Evolutionary conservation across 129 eudicot genomes (phyloP).

Genomic region (Kitagawia praeruptora): DNA sequence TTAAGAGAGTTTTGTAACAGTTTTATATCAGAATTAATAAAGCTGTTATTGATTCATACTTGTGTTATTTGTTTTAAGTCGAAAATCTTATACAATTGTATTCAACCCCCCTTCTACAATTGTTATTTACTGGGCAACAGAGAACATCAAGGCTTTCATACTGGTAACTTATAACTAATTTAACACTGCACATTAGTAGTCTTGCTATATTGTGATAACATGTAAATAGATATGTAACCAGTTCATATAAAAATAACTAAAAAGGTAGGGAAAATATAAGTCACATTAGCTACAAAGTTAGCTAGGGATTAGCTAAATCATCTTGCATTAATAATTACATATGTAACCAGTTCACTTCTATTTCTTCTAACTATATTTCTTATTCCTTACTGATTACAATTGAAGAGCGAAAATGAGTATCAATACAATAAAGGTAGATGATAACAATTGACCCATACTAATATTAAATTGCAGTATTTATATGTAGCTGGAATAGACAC

Average conservation of each 20-base stretch:
- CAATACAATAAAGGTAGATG: not conserved
- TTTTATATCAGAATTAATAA: too few relatives aligned
- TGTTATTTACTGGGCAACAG: too few relatives aligned
- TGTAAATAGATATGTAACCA: too few relatives aligned
- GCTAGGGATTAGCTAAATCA: not conserved
- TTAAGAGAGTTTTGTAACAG: too few relatives aligned
- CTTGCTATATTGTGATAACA: not conserved
- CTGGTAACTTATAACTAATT: not conserved
- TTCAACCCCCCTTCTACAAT: too few relatives aligned
- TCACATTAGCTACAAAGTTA: too few relatives aligned
- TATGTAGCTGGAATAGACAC: not conserved
- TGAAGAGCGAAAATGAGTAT: not conserved
- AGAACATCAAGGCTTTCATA: constrained; percentile 60
- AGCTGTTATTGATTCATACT: too few relatives aligned
- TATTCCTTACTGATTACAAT: not conserved
- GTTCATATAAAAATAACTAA: too few relatives aligned
- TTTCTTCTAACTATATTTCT: too few relatives aligned
- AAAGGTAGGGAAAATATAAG: too few relatives aligned
- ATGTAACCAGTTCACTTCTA: not conserved
- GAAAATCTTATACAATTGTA: too few relatives aligned
- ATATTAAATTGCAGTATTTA: not conserved
- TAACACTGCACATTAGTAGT: not conserved
- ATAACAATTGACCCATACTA: not conserved
- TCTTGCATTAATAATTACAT: not conserved
- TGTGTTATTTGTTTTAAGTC: too few relatives aligned